Evolutionary conservation across 257 asterid species (phyloP), one percentile per base, ranked within the genome.

Genomic region (Verbena officinalis): DNA sequence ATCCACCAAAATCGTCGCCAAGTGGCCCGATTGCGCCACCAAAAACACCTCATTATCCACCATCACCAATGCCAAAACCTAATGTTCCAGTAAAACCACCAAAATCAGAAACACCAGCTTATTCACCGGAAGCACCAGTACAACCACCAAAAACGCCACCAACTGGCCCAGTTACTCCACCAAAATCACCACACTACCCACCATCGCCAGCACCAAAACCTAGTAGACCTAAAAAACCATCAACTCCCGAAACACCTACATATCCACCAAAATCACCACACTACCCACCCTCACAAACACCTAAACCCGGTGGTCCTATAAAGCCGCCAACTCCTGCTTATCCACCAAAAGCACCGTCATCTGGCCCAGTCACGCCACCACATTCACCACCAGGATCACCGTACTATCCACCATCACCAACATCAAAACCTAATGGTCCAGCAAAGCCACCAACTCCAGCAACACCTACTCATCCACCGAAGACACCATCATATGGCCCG

Each of bases 1-100:
- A 58, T 10, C 77, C 80, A 27, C 69, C 80, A n/a, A 59, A 67
- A 16, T 27, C 71, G 0, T 65, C 70, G 5, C 46, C 75, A 21
- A 13, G 22, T 9, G 62, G 44, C 49, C 77, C 72, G 13, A 2
- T 59, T 20, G 33, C 5, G 3, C 74, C 78, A 4, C 82, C 85
- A 5, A 55, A 52, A 17, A 10, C 36, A 30, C 49, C 27, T 49
- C 75, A 23, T 22, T 5, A 40, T 38, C 46, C 46, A 2, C 73
- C n/a, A n/a, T n/a, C n/a, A n/a, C n/a, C n/a, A n/a, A n/a, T n/a
- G n/a, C n/a, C 75, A 15, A 63, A 68, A 10, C 71, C 60, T 1
- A 13, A 40, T 7, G 61, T 12, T 4, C 74, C 50, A 1, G 16
- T 7, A 3, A 54, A 24, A 19, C 68, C 68, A 20, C 60, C 69